Evolutionary conservation across 768 basidiomycete species (phyloP).

Genomic region (Rhodosporidiobolus odoratus): DNA sequence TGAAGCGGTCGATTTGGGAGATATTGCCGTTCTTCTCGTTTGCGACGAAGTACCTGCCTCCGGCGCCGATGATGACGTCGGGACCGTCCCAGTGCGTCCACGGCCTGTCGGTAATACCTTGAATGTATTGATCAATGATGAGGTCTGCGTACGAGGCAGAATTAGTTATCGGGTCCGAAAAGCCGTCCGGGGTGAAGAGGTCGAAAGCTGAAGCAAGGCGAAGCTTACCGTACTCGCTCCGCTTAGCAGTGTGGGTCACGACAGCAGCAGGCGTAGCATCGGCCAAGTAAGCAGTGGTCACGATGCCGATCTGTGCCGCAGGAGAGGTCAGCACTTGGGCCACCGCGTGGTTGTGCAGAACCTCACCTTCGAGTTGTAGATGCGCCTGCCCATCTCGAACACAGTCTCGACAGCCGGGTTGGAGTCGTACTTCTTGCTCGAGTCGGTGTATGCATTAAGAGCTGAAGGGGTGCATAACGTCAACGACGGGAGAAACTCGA

Average conservation of each 20-base stretch:
- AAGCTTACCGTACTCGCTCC: conserved; percentile 45
- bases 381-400: conserved; percentile 45
- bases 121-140: conserved; percentile 46
- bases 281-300: conserved; percentile 48
- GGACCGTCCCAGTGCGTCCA: conserved; percentile 46
- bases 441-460: conserved; percentile 46
- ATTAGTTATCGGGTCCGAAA: no score
- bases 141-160: no score
- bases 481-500: neutral
- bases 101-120: conserved; percentile 44
- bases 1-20: conserved; percentile 39
- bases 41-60: conserved; percentile 20
- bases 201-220: neutral
- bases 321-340: neutral
- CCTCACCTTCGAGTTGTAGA: conserved; percentile 44
- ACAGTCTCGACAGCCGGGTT: conserved; percentile 48
- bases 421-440: conserved; percentile 42
- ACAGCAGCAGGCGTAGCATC: conserved; percentile 49
- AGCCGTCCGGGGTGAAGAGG: neutral
- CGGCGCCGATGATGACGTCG: conserved; percentile 41
- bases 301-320: conserved; percentile 43
- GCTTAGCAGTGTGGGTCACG: conserved; percentile 40
- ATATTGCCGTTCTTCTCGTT: conserved; percentile 38
- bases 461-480: conserved; percentile 20
- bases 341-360: neutral